These are phyloP conservation scores for Priceomyces medius DNA, from an alignment of 805 yeast genomes.

Conservation along the genomic window DNA sequence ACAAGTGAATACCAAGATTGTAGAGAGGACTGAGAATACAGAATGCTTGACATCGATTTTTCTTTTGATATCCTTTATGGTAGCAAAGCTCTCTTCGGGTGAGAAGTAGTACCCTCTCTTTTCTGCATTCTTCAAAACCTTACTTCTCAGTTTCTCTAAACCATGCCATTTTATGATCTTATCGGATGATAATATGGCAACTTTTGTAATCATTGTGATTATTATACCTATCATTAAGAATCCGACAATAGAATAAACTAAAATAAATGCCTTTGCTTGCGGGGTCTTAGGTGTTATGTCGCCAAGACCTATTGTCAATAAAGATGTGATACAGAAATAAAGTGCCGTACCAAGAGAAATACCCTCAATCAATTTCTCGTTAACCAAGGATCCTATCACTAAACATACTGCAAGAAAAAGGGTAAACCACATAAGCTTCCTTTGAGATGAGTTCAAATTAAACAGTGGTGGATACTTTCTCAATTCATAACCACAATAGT, in stretches of 20 bases:
- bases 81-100: constrained; percentile 50
- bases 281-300: constrained; percentile 58
- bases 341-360: constrained; percentile 59
- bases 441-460: constrained; percentile 64
- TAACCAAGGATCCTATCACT: constrained; percentile 55
- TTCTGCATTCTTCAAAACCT: constrained; percentile 12
- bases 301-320: constrained; percentile 80
- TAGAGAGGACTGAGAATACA: constrained; percentile 35
- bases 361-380: constrained; percentile 41
- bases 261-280: constrained; percentile 55
- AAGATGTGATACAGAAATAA: constrained; percentile 70
- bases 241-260: constrained; percentile 69
- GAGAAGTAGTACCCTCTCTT: constrained; percentile 22
- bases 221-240: constrained; percentile 72
- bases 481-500: constrained; percentile 56
- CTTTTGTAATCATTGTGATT: constrained; percentile 64
- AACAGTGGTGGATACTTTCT: constrained; percentile 68
- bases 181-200: constrained; percentile 58
- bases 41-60: constrained; percentile 40
- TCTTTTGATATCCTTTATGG: constrained; percentile 53
- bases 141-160: constrained; percentile 50
- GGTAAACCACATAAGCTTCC: constrained; percentile 71
- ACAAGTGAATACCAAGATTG: constrained; percentile 45
- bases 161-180: constrained; percentile 68
- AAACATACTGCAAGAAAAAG: constrained; percentile 68